Percentiles rank a stretch among this genome's conserved stretches.
Conservation (phyloP, 192 early-diverging fungal species). For the Cladochytrium replicatum region DNA sequence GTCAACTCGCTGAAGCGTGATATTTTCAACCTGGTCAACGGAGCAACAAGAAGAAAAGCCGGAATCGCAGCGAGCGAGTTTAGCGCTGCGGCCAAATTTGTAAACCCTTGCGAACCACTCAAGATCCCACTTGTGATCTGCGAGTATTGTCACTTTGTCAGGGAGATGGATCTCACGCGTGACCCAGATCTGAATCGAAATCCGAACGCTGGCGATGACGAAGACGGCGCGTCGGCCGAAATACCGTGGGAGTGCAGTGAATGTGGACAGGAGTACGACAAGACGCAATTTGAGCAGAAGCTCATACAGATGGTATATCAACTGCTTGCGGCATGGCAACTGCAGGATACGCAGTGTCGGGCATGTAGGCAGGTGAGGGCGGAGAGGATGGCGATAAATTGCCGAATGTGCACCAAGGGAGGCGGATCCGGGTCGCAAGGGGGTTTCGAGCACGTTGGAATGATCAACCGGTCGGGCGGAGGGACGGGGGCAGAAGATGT, state of each 20-base stretch:
- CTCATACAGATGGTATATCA: conserved; percentile 65
- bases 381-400: conserved; percentile 64
- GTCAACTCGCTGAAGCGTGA: conserved; percentile 77
- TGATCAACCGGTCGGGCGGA: not conserved
- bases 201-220: conserved; percentile 19
- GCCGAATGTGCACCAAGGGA: conserved; percentile 41
- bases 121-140: conserved; percentile 75
- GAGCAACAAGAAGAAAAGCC: no score
- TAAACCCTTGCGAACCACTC: conserved; percentile 74
- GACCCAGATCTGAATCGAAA: conserved; percentile 62
- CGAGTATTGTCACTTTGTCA: conserved; percentile 70
- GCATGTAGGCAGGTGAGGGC: conserved; percentile 73
- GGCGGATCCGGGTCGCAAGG: not conserved
- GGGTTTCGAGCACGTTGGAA: conserved; percentile 1
- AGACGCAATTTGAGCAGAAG: conserved; percentile 65
- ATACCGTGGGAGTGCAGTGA: conserved; percentile 62
- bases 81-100: conserved; percentile 60
- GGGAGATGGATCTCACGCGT: conserved; percentile 86
- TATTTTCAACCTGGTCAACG: conserved; percentile 55
- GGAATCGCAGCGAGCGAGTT: conserved; percentile 84
- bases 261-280: conserved; percentile 75
- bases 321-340: conserved; percentile 65
- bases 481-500: not conserved
- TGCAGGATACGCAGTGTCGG: conserved; percentile 76
- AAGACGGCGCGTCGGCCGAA: not conserved